Conservation (phyloP, 495 filamentous ascomycete species). For the Hyaloscypha finlandica region DNA sequence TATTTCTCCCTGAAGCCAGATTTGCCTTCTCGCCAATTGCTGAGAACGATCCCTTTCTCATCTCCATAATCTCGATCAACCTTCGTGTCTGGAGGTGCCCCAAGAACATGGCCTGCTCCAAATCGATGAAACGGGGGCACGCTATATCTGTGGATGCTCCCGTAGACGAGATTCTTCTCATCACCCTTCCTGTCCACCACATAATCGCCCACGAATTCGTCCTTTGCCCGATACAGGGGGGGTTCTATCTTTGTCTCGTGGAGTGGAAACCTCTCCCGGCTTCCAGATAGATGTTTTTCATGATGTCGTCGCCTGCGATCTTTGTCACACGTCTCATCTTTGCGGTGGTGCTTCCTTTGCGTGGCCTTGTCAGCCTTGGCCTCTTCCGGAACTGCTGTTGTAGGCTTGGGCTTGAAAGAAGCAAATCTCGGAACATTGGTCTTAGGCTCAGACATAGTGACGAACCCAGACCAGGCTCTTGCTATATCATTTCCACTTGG, state of each 20-base stretch:
- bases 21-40: constrained; percentile 25
- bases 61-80: constrained; percentile 56
- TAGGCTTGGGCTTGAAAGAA: constrained; percentile 62
- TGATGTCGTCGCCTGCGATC: constrained; percentile 13
- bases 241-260: background rate
- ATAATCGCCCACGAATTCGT: constrained; percentile 33
- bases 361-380: constrained; percentile 1
- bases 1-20: constrained; percentile 36
- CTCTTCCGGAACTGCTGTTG: constrained; percentile 28
- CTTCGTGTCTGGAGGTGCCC: constrained; percentile 43
- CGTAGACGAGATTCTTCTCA: constrained; percentile 59
- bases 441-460: constrained; percentile 24
- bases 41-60: constrained; percentile 49
- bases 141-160: constrained; percentile 60
- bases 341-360: background rate
- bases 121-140: constrained; percentile 59
- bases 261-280: constrained; percentile 24
- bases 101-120: constrained; percentile 62
- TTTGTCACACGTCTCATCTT: constrained; percentile 18
- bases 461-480: constrained; percentile 5
- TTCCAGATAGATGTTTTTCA: constrained; percentile 19
- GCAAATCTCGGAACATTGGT: constrained; percentile 62
- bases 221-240: background rate
- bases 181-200: constrained; percentile 64
- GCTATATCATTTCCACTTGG: constrained; percentile 12